Conservation (phyloP, 495 filamentous ascomycete species). For the Hyaloscypha bicolor region DNA sequence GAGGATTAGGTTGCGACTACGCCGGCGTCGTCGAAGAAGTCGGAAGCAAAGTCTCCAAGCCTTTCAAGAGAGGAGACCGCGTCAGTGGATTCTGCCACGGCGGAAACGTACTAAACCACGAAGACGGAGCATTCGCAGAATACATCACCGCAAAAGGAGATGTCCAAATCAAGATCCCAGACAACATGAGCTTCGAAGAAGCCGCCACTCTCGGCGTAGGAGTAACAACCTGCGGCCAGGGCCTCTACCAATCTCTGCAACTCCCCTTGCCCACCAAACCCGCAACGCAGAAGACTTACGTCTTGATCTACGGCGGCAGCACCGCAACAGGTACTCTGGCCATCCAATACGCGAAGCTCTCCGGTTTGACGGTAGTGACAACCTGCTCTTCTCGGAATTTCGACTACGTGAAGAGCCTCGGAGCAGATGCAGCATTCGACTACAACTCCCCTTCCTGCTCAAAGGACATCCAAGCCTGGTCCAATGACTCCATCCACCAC, state of each 20-base stretch:
- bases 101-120: constrained; percentile 24
- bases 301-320: constrained; percentile 56
- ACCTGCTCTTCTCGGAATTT: constrained; percentile 55
- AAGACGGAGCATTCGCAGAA: constrained; percentile 28
- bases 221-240: constrained; percentile 52
- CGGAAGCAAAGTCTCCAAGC: constrained; percentile 30
- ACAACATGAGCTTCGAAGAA: constrained; percentile 47
- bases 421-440: constrained; percentile 57
- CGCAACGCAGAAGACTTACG: constrained; percentile 11
- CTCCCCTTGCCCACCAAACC: constrained; percentile 40
- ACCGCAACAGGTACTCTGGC: constrained; percentile 60
- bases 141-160: constrained; percentile 45
- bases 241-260: constrained; percentile 49
- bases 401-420: constrained; percentile 27
- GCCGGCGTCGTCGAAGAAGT: constrained; percentile 44
- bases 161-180: constrained; percentile 50
- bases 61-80: constrained; percentile 29
- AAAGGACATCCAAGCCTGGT: constrained; percentile 39
- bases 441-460: constrained; percentile 45
- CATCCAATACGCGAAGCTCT: constrained; percentile 61
- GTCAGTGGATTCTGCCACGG: constrained; percentile 29
- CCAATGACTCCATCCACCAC: constrained; percentile 40
- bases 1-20: constrained; percentile 43
- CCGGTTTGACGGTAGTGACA: constrained; percentile 60
- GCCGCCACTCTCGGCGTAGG: constrained; percentile 58